Conservation (phyloP, 768 basidiomycete genomes). For the Serendipita vermifera region DNA sequence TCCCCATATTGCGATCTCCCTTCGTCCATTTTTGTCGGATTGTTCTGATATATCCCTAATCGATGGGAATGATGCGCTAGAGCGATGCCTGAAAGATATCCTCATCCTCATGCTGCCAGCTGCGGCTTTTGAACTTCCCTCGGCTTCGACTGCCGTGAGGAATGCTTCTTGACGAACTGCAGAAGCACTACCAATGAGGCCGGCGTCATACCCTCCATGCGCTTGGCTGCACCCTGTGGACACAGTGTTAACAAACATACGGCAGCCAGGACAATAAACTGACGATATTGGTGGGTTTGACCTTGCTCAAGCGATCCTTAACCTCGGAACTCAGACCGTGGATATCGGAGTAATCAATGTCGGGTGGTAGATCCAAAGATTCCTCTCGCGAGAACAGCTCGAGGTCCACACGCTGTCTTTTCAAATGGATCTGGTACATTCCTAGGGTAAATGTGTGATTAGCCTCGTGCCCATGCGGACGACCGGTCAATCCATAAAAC, state of each 20-base stretch:
- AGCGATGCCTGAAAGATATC: too few relatives aligned
- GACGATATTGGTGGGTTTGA: conserved; percentile 60
- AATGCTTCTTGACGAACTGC: background rate
- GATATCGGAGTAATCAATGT: conserved; percentile 55
- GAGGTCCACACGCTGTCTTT: conserved; percentile 64
- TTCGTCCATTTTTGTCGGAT: too few relatives aligned
- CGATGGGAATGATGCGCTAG: too few relatives aligned
- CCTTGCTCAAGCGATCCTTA: conserved; percentile 43
- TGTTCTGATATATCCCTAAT: too few relatives aligned
- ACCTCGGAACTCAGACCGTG: conserved; percentile 66
- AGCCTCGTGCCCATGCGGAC: too few relatives aligned
- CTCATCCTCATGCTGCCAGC: too few relatives aligned
- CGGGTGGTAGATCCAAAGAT: conserved; percentile 48
- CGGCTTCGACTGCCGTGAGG: too few relatives aligned
- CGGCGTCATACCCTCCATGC: conserved; percentile 92
- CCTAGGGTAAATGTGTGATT: conserved; percentile 27
- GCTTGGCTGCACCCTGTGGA: conserved; percentile 74
- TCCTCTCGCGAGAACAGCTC: conserved; percentile 66
- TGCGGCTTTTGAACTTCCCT: too few relatives aligned
- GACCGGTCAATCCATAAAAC: too few relatives aligned
- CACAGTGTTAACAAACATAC: background rate
- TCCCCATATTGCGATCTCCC: too few relatives aligned
- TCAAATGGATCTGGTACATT: conserved; percentile 32
- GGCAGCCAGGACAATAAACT: conserved; percentile 14
- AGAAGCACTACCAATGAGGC: conserved; percentile 55